These are phyloP conservation scores for Cercospora beticola DNA, from an alignment of 2,329 filamentous ascomycete species.

Conservation along the genomic window DNA sequence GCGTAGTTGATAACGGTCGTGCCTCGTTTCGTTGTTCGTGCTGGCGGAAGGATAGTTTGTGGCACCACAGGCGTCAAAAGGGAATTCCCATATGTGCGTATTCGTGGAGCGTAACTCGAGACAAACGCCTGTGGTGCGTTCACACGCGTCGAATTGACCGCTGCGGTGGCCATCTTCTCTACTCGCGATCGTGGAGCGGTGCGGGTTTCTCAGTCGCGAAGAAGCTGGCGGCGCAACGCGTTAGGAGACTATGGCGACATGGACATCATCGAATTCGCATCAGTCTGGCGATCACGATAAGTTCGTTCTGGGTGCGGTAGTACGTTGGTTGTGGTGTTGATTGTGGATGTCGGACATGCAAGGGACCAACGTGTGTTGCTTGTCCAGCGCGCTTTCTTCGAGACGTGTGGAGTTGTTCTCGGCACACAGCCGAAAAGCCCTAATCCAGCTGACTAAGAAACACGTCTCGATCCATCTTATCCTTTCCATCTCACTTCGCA, in stretches of 20 bases:
- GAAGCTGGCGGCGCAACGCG: constrained; percentile 10
- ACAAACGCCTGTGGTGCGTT: constrained; percentile 80
- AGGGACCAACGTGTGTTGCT: constrained; percentile 6
- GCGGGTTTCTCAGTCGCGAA: constrained; percentile 13
- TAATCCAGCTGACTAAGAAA: background rate
- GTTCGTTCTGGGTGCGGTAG: background rate
- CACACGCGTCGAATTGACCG: constrained; percentile 38
- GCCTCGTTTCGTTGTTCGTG: constrained; percentile 93
- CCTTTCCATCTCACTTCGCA: background rate
- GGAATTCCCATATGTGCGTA: constrained; percentile 88
- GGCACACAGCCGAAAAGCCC: background rate
- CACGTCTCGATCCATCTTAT: background rate
- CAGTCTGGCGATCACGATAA: constrained; percentile 6
- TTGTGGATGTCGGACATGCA: constrained; percentile 6
- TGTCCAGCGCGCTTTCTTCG: constrained; percentile 3
- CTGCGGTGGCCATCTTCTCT: constrained; percentile 23
- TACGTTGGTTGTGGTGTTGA: background rate
- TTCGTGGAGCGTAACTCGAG: constrained; percentile 84
- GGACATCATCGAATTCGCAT: constrained; percentile 30
- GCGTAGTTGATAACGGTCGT: constrained; percentile 97
- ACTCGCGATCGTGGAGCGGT: background rate
- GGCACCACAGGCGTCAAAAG: constrained; percentile 82
- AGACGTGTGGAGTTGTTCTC: constrained; percentile 9
- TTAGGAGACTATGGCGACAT: constrained; percentile 19
- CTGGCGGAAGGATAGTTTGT: constrained; percentile 63